Evolutionary conservation across 208 protist species (phyloP).

Genomic region (Trypanosoma platydactyli): DNA sequence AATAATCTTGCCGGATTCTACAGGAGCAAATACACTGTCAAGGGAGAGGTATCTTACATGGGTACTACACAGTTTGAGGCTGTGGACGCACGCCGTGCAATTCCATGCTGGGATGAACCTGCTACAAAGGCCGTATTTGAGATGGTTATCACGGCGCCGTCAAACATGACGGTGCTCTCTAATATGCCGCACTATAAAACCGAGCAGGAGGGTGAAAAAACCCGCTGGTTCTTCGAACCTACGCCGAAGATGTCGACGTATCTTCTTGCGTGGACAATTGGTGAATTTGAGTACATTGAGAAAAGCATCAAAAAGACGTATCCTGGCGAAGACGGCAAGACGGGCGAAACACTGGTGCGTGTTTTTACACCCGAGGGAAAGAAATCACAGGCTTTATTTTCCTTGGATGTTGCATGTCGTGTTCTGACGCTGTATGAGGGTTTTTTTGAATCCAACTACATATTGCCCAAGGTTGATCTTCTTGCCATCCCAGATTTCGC

Average conservation of each 20-base stretch:
- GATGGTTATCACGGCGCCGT: conserved; percentile 80
- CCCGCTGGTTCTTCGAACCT: conserved; percentile 61
- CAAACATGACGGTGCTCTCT: conserved; percentile 69
- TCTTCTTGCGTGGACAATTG: conserved; percentile 93
- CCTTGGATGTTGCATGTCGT: conserved; percentile 67
- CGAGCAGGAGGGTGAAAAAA: conserved; percentile 26
- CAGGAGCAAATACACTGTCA: conserved; percentile 83
- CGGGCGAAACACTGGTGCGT: conserved; percentile 40
- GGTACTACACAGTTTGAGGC: conserved; percentile 93
- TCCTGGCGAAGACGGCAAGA: conserved; percentile 1
- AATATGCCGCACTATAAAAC: conserved; percentile 79
- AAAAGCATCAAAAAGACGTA: conserved; percentile 32
- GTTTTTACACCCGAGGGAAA: conserved; percentile 60
- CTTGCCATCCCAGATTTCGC: conserved; percentile 94
- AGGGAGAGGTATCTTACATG: conserved; percentile 64
- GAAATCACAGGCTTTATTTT: conserved; percentile 55
- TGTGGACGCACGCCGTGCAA: conserved; percentile 89
- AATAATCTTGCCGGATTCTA: conserved; percentile 94
- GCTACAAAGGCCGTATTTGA: conserved; percentile 93
- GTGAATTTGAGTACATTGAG: conserved; percentile 77
- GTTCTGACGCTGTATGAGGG: conserved; percentile 79
- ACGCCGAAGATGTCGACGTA: conserved; percentile 95
- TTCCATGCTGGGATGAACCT: conserved; percentile 97
- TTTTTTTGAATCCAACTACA: conserved; percentile 87
- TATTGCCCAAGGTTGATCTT: conserved; percentile 95